Percentiles rank a stretch among this genome's conserved stretches.
phyloP scores from a whole-genome alignment of 139 green algal genomes.

The Monoraphidium neglectum region DNA sequence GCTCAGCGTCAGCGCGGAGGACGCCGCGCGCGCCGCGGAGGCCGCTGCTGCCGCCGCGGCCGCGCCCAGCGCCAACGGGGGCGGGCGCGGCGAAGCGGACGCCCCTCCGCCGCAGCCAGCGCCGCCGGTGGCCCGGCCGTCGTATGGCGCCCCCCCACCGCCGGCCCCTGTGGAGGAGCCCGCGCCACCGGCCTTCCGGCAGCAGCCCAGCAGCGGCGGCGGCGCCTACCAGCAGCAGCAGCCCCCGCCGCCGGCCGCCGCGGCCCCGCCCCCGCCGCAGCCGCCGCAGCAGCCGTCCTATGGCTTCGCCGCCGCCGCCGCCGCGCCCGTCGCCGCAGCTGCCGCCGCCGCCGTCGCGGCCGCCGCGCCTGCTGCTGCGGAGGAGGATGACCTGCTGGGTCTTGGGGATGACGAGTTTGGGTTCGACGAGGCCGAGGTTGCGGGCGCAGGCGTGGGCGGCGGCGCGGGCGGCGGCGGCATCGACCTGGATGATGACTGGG shows the following conservation, averaged over 20 bases:
- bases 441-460: constrained; percentile 1
- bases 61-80: not conserved
- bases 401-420: constrained; percentile 26
- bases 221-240: not conserved
- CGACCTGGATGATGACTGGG: constrained; percentile 68
- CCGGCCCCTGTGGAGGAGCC: no score
- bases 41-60: not conserved
- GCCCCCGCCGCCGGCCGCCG: not conserved
- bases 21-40: not conserved
- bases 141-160: not conserved
- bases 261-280: constrained; percentile 8
- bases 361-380: constrained; percentile 8
- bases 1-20: not conserved
- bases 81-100: not conserved
- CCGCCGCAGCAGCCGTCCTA: not conserved
- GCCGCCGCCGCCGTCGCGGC: not conserved
- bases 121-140: constrained; percentile 13
- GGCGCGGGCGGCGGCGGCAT: constrained; percentile 15
- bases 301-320: not conserved
- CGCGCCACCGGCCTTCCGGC: no score
- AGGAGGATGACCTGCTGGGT: constrained; percentile 16
- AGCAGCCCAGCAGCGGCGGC: not conserved
- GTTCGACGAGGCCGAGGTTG: constrained; percentile 14
- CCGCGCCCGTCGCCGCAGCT: not conserved
- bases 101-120: not conserved